Evolutionary conservation across 169 alveolate genomes (phyloP), one percentile per base, ranked within the genome.

Genomic region (Plasmodium gallinaceum): DNA sequence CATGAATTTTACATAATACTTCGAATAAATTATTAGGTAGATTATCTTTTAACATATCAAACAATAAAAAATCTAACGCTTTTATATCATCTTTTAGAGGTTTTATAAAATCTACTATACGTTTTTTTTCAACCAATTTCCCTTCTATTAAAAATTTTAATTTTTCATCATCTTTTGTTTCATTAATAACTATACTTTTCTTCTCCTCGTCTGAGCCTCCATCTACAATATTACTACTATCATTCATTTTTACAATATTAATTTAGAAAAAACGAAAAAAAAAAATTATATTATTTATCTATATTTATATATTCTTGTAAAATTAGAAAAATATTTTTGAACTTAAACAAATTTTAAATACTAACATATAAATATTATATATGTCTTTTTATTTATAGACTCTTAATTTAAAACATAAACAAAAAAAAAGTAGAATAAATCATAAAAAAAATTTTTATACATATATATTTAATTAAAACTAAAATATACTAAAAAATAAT

Each of bases 41-140:
- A 64, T 87, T 73, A 65, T 73, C 69, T 45, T 75, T 75, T 22
- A 87, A 26, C 88, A 75, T 87, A 57, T 87, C 92, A 57, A 87
- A 74, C 12, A 73, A 52, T 32, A 75, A 57, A 58, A 75, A 74
- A 9, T 87, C 88, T 65, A 87, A 42, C 9, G 86, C 91, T 32
- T 83, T 83, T 32, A 83, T 83, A 71, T 83, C 91, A 42, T 70
- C 91, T 62, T 83, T 83, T 48, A 83, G 43, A 5, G 91, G 91
- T 73, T 83, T 83, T 58, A 83, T 69, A 48, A 83, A 83, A 69
- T 83, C 91, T 5, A 83, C 86, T n/a, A 46, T 20, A 26, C 69
- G 20, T 18, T 68, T 68, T 42, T 64, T 83, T 39, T 83, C 91
- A 48, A 70, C 54, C 74, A 83, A 68, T 69, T 83, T 83, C 2